Evolutionary conservation across 495 filamentous ascomycete genomes (phyloP).

Genomic region (Emericellopsis terricola): DNA sequence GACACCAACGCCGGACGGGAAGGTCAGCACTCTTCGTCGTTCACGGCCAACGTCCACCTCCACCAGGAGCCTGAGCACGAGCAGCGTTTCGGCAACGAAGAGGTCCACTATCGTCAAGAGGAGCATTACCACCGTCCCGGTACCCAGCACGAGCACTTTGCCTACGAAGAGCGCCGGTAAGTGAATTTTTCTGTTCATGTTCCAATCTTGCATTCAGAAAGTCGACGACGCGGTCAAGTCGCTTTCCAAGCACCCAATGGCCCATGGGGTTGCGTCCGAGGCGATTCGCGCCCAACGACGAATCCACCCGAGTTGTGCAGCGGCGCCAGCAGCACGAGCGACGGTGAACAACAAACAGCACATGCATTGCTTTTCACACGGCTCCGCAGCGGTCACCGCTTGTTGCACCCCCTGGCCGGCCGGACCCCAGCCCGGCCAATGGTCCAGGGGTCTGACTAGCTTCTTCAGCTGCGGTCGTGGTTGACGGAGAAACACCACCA

Average conservation of each 20-base stretch:
- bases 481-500: neutral
- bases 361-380: too few relatives aligned
- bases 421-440: too few relatives aligned
- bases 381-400: too few relatives aligned
- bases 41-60: constrained; percentile 39
- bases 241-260: too few relatives aligned
- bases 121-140: constrained; percentile 47
- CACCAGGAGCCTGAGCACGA: constrained; percentile 47
- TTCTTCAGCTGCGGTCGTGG: neutral
- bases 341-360: too few relatives aligned
- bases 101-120: constrained; percentile 58
- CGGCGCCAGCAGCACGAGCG: too few relatives aligned
- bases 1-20: constrained; percentile 70
- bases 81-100: too few relatives aligned
- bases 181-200: constrained; percentile 7
- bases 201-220: constrained; percentile 1
- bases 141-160: constrained; percentile 31
- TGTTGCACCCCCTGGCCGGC: too few relatives aligned
- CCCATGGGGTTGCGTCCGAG: too few relatives aligned
- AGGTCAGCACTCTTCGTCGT: constrained; percentile 60
- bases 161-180: constrained; percentile 32
- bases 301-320: too few relatives aligned
- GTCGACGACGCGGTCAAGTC: too few relatives aligned
- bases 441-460: neutral
- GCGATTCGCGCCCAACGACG: too few relatives aligned